Base-by-base conservation (phyloP, 1,139 yeast species). In the Chernovozyma sophiae-reginae region DNA sequence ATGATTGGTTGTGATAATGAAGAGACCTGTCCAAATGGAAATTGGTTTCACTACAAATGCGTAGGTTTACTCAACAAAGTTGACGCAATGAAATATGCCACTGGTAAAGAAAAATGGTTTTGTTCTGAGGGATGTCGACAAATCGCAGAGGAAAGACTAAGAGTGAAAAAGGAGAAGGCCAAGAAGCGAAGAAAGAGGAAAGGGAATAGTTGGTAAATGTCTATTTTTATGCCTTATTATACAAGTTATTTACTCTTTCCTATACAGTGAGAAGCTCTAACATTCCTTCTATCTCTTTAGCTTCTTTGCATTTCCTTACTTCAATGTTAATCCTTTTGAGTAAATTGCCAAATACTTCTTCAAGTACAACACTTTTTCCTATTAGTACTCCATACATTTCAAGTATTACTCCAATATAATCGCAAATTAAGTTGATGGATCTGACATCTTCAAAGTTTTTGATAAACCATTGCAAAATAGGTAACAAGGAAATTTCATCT, bases 261-360 rank as follows among this genome's bases (percentile, higher is more conserved):
- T 56, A 70, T 32, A 70, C 73, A 37, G 77, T 78, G 49, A 90
- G 70, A 47, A 92, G 62, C 59, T 87, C 94, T 51, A 92, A 70
- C 97, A 92, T 92, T 42, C 98, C 98, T 51, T 85, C 87, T 35
- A 92, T 80, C 55, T 80, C 84, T 58, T 82, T 84, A 7, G 97
- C 96, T 56, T 90, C 96, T 54, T 80, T 79, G 33, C 96, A 86
- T 52, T 83, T 81, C 41, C 70, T 73, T 30, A 89, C 79, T 61
- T 90, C 97, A 26, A 65, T 56, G 41, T 74, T 74, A 31, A 90
- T 72, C 51, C 77, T 78, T 51, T 72, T 74, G 51, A 73, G 70
- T 45, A 92, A 65, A 40, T 74, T 74, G 34, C 70, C 62, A 39
- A 87, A 65, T 40, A 85, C 69, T 48, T 84, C 94, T 47, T 84